Evolutionary conservation across 2,329 filamentous ascomycete species (phyloP), one percentile per base, ranked within the genome.

Genomic region (Claviceps citrina): DNA sequence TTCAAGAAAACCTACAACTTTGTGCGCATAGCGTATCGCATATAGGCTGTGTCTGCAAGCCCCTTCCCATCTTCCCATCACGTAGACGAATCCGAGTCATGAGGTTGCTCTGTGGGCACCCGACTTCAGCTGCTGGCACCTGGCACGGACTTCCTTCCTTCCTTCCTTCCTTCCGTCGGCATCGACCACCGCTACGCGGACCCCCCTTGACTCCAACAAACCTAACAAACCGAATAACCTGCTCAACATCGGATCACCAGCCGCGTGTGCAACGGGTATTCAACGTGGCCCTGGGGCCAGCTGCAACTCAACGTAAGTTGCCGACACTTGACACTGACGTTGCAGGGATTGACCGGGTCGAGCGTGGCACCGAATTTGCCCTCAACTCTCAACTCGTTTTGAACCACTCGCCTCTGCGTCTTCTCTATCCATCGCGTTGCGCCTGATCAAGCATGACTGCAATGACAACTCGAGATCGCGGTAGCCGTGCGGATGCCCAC

Each of bases 231-330:
- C 22, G n/a, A n/a, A n/a, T 6, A 33, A 10, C 26, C 13, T 24
- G 9, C 19, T 13, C 19, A 31, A 16, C 20, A 31, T 22, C 27
- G n/a, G 18, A 25, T 31, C 18, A 27, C 38, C 30, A 34, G 38
- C 31, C 38, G 31, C 18, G 24, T 25, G 36, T 34, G 38, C 22
- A 39, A 25, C 15, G 16, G 16, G 31, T 31, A 39, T 39, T 27
- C 13, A 19, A 25, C 8, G 22, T 25, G 34, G 38, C 31, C 33
- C 24, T 35, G 25, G 22, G 15, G 25, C 35, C 35, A 30, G 12
- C 35, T 37, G 27, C 35, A 20, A 28, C 26, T 12, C 24, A 31
- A 15, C 34, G 13, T 15, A 22, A 12, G n/a, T 8, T 3, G 22
- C 7, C 15, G 15, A 13, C 33, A 36, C 9, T 26, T 36, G 20